A percentile compares a stretch with the other conserved stretches of the same genome.
These are phyloP conservation scores for Scleroderma bovista DNA, from an alignment of 768 basidiomycete species.

Conservation along the genomic window DNA sequence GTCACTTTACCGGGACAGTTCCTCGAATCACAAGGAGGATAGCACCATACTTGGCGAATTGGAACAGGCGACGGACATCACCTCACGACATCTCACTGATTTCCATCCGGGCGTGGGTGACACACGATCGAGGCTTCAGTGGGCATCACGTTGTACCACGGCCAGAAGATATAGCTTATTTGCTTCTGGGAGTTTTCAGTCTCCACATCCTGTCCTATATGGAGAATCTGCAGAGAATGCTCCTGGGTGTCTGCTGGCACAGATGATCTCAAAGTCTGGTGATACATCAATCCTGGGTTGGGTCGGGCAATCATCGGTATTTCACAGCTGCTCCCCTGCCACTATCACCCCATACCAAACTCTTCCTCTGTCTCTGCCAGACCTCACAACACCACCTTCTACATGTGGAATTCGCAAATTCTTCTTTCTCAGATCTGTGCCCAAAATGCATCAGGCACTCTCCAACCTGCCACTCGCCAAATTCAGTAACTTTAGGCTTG, in stretches of 20 bases:
- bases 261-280: slow-evolving; percentile 1
- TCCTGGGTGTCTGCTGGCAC: slow-evolving; percentile 2
- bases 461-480: neutral
- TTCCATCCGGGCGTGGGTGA: neutral
- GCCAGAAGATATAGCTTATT: neutral
- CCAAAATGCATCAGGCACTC: slow-evolving; percentile 7
- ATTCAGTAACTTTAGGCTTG: neutral
- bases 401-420: neutral
- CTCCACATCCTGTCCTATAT: slow-evolving; percentile 19
- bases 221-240: slow-evolving; percentile 4
- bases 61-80: neutral
- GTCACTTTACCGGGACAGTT: neutral
- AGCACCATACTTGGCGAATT: neutral
- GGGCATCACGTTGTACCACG: neutral
- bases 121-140: neutral
- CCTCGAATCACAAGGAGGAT: neutral
- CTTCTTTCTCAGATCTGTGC: neutral
- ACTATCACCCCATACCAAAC: neutral
- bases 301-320: slow-evolving; percentile 4
- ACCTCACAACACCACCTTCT: neutral
- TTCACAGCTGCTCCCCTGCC: slow-evolving; percentile 4
- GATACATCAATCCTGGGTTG: slow-evolving; percentile 8
- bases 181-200: slow-evolving; percentile 2
- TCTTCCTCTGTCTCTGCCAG: no score
- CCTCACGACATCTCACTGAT: neutral